phyloP scores from a whole-genome alignment of 768 basidiomycete genomes.

The Podaxis sp. region DNA sequence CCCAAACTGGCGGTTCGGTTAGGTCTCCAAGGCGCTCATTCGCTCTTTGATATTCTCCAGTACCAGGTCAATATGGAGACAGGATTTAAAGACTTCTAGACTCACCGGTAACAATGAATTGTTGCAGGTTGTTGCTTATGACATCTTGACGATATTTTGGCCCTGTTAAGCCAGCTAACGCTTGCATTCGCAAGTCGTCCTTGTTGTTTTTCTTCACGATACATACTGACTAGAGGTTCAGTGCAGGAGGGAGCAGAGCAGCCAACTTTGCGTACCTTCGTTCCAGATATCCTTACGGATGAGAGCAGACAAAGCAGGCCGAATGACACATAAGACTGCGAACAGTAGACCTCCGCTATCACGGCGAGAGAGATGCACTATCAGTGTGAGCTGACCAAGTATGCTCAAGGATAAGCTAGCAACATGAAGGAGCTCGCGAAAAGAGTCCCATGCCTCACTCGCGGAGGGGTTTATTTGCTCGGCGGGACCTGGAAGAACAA shows the following conservation, averaged over 20 bases:
- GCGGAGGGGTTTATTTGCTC: not conserved
- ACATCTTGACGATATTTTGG: constrained; percentile 35
- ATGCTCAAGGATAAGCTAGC: not conserved
- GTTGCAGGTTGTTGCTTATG: constrained; percentile 33
- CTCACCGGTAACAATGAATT: constrained; percentile 33
- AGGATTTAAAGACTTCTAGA: not conserved
- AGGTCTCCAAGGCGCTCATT: constrained; percentile 23
- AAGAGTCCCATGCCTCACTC: not conserved
- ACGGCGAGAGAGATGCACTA: constrained; percentile 2
- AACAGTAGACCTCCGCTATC: constrained; percentile 14
- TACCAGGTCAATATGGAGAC: not conserved
- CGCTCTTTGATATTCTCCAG: constrained; percentile 31
- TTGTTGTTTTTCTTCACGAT: constrained; percentile 22
- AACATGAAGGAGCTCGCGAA: not conserved
- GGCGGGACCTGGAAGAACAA: not conserved
- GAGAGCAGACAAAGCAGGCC: not conserved
- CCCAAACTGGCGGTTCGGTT: constrained; percentile 23
- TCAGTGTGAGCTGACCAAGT: constrained; percentile 10
- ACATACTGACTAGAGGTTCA: not conserved
- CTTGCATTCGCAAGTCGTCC: constrained; percentile 29
- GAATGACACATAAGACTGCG: not conserved
- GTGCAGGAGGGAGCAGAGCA: not conserved
- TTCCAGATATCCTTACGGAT: constrained; percentile 4
- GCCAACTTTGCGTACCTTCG: constrained; percentile 1
- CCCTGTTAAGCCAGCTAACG: constrained; percentile 28